Evolutionary conservation across 805 yeast species (phyloP).

Genomic region (Saturnispora hagleri): DNA sequence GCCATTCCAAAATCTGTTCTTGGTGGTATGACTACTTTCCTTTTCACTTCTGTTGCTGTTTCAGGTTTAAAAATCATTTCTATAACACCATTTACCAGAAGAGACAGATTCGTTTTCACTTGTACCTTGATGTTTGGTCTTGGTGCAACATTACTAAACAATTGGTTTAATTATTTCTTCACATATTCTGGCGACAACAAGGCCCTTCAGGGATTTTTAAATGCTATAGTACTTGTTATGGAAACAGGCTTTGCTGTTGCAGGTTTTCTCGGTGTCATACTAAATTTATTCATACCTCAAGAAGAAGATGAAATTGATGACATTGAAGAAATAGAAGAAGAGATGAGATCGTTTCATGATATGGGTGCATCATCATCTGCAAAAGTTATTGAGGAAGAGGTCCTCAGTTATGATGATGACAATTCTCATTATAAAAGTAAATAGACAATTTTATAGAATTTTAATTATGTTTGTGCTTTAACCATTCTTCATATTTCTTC

Average conservation of each 20-base stretch:
- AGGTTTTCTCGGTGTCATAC: slow-evolving; percentile 43
- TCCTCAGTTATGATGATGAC: background rate
- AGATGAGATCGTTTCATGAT: slow-evolving; percentile 11
- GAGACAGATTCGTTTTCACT: slow-evolving; percentile 47
- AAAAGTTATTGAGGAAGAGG: slow-evolving; percentile 1
- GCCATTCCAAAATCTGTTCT: slow-evolving; percentile 71
- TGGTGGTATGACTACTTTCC: slow-evolving; percentile 74
- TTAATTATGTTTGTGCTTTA: slow-evolving; percentile 7
- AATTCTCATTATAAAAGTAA: background rate
- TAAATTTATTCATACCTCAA: slow-evolving; percentile 42
- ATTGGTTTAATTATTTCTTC: slow-evolving; percentile 42
- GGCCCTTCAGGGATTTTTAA: slow-evolving; percentile 37
- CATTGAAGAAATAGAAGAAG: slow-evolving; percentile 31
- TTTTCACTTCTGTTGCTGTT: slow-evolving; percentile 48
- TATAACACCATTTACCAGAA: slow-evolving; percentile 44
- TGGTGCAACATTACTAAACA: slow-evolving; percentile 38
- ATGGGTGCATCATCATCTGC: background rate
- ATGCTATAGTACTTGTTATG: slow-evolving; percentile 47
- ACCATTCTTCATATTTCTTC: slow-evolving; percentile 42
- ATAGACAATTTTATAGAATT: background rate
- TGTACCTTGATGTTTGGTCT: slow-evolving; percentile 44
- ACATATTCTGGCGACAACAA: slow-evolving; percentile 40
- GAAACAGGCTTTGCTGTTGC: slow-evolving; percentile 51
- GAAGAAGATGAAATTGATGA: slow-evolving; percentile 40
- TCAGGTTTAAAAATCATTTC: slow-evolving; percentile 51